Base-by-base conservation (phyloP, 78 protist genomes). In the Andalucia godoyi region DNA sequence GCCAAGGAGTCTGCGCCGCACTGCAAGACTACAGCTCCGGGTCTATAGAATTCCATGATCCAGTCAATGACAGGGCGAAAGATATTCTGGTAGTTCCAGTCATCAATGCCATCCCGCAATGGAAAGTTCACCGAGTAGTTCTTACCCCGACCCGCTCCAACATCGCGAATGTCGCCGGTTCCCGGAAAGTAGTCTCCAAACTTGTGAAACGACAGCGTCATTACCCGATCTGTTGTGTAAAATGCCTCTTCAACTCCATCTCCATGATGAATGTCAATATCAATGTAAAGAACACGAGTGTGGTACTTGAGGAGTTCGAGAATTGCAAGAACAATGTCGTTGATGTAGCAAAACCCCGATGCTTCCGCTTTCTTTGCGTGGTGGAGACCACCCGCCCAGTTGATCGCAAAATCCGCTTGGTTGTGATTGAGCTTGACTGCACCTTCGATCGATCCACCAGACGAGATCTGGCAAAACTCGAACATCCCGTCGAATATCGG, bases 331-430 rank as follows among this genome's bases (percentile, higher is more conserved):
- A 95, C 99, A 32, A 96, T 93, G 79, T 95, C 99, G 70, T 96
- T 95, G 61, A 91, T 82, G 71, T 97, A 97, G 75, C 99, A 97
- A 58, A 94, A 96, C 8, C 99, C 99, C 0, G 92, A 67, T 0
- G 99, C 96, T 49, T 88, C 93, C 41, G 74, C 25, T 49, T 85
- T 84, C 72, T 86, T 88, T 29, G 99, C 99, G 67, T 97, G 99
- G 69, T 97, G 99, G 52, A 93, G 69, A 0, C 99, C 99, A 17
- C 99, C 99, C n/a, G 85, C 76, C 97, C 98, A 96, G 81, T 95
- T 93, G 53, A 97, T 66, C 23, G 97, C 97, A 30, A 55, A 18
- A 55, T 55, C 60, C n/a, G 60, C 25, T 55, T 55, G 60, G 21
- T 55, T 55, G 25, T 55, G 60, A 55, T 55, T 55, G 25, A 55